Conservation (phyloP, 306 rosid species). For the Prinsepia uniflora region DNA sequence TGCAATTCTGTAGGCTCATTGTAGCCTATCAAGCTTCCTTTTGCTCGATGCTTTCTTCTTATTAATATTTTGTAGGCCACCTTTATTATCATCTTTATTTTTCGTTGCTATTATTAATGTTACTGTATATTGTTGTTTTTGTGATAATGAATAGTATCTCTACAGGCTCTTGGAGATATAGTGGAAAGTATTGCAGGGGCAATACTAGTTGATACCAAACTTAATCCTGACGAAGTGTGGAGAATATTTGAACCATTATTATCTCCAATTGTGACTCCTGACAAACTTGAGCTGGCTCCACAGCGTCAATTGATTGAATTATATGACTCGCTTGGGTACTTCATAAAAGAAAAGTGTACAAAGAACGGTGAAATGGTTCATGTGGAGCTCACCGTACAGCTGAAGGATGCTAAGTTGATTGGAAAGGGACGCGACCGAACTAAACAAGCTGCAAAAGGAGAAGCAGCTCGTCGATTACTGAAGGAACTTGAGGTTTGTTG, state of each 20-base stretch:
- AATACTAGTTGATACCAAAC: slow-evolving; percentile 73
- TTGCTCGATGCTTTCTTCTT: background rate
- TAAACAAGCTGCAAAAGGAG: slow-evolving; percentile 71
- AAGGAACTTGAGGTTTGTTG: slow-evolving; percentile 67
- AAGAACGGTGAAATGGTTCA: slow-evolving; percentile 46
- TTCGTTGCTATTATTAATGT: background rate
- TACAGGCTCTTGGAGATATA: slow-evolving; percentile 88
- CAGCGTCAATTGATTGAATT: slow-evolving; percentile 59
- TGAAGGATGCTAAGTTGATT: slow-evolving; percentile 49
- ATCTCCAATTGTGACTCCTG: slow-evolving; percentile 95
- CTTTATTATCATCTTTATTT: background rate
- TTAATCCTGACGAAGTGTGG: slow-evolving; percentile 77
- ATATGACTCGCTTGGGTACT: slow-evolving; percentile 73
- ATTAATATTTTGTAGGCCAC: background rate
- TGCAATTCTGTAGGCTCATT: background rate
- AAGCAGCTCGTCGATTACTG: slow-evolving; percentile 67
- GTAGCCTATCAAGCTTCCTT: background rate
- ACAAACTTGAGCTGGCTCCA: slow-evolving; percentile 81
- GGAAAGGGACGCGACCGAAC: slow-evolving; percentile 47
- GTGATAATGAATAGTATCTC: slow-evolving; percentile 14
- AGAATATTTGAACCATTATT: slow-evolving; percentile 65
- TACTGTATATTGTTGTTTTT: slow-evolving; percentile 13
- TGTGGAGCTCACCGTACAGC: slow-evolving; percentile 61
- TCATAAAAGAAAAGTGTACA: slow-evolving; percentile 47
- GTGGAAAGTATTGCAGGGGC: slow-evolving; percentile 97